phyloP scores from a whole-genome alignment of 169 alveolate species.

The Blepharisma undulans region DNA sequence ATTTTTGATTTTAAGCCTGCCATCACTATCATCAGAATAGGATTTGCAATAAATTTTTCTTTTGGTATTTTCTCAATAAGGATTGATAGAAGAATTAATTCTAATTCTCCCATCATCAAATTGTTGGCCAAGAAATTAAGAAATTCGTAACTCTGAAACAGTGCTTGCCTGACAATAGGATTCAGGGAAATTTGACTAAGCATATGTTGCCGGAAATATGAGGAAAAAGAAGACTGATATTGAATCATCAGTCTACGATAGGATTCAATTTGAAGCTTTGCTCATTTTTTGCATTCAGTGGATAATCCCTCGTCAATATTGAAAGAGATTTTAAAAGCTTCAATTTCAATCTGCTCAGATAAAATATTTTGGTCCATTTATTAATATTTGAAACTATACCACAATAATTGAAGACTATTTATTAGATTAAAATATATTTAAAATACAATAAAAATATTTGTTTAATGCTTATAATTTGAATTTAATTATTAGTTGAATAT shows the following conservation, averaged over 20 bases:
- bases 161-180: not conserved
- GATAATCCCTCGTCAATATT: not conserved
- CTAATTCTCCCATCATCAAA: not conserved
- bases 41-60: not conserved
- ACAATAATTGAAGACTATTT: not conserved
- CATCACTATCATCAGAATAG: not conserved
- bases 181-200: not conserved
- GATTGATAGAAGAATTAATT: not conserved
- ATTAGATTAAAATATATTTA: too few relatives aligned
- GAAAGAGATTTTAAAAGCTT: not conserved
- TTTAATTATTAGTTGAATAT: too few relatives aligned
- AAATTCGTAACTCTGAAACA: not conserved
- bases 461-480: too few relatives aligned
- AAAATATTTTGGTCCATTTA: not conserved
- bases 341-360: not conserved
- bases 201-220: not conserved
- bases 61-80: not conserved
- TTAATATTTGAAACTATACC: not conserved
- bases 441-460: too few relatives aligned
- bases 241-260: not conserved
- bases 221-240: not conserved
- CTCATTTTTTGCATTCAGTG: not conserved
- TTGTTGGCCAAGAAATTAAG: not conserved
- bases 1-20: not conserved
- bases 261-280: not conserved